These are phyloP conservation scores for Sungouiozyma intestinalis DNA, from an alignment of 805 yeast species.

Conservation along the genomic window DNA sequence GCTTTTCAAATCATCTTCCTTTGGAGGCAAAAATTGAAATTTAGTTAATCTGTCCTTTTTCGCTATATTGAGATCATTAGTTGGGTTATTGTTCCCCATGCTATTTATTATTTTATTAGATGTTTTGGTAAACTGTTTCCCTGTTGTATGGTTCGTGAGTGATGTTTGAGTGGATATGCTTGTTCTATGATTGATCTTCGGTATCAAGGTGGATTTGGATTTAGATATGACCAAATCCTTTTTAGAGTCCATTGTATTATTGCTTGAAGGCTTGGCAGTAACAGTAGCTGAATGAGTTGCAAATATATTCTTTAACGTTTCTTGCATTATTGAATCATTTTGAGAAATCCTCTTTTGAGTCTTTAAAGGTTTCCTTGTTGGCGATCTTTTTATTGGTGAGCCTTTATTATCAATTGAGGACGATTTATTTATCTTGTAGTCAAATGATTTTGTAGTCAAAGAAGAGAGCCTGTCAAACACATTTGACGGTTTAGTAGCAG, in stretches of 20 bases:
- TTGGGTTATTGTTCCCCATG: background rate
- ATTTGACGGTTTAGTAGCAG: constrained; percentile 9
- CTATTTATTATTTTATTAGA: background rate
- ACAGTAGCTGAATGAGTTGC: constrained; percentile 7
- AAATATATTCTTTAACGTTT: constrained; percentile 23
- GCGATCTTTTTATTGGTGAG: constrained; percentile 20
- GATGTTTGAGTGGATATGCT: background rate
- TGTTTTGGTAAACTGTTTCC: background rate
- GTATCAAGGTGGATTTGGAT: background rate
- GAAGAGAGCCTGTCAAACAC: constrained; percentile 26
- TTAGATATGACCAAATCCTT: background rate
- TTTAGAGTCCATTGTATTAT: constrained; percentile 2
- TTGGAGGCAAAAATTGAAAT: constrained; percentile 20
- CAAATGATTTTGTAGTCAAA: constrained; percentile 24
- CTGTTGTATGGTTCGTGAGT: background rate
- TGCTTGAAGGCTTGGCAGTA: background rate
- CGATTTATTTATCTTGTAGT: constrained; percentile 13
- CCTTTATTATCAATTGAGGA: constrained; percentile 22
- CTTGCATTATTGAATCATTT: constrained; percentile 10
- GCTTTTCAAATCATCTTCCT: constrained; percentile 19
- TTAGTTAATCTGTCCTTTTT: constrained; percentile 21
- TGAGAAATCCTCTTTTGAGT: constrained; percentile 11
- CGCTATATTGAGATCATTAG: background rate
- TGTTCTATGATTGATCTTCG: background rate
- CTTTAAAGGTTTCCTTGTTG: constrained; percentile 6